Base-by-base conservation (phyloP, 192 early-diverging fungal species). In the Pilobolus umbonatus region DNA sequence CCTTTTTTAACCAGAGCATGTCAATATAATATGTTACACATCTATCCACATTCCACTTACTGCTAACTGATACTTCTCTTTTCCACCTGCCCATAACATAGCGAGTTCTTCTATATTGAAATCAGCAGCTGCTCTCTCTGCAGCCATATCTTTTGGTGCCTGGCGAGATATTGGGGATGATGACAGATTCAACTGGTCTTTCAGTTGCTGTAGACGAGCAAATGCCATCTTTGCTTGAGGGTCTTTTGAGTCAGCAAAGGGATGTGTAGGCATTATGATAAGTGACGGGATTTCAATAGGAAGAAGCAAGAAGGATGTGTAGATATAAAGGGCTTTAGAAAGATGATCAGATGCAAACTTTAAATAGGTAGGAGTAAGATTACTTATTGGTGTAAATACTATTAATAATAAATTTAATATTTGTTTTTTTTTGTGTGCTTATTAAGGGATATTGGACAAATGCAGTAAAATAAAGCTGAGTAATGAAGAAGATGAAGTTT, bases 91-190 rank as follows among this genome's bases (percentile, higher is more conserved):
- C 35, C 71, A 74, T 35, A 77, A 74, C 24, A 66, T 54, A 31
- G 67, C 67, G 71, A 83, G 74, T 25, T 67, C 66, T 54, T 74
- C 62, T 44, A 81, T 68, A 57, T 79, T 67, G 59, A 83, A 83
- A 3, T 64, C 65, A 9, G 81, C 75, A 31, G 73, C 71, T 34
- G 77, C 77, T 24, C 81, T 65, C 58, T 83, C 81, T 10, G 59
- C 55, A 25, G 77, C 70, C 26, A 80, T 73, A 65, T 81, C 79
- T n/a, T 67, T 55, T 39, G 62, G 62, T 11, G 62, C 62, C 24
- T 57, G 62, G 31, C 44, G 42, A 26, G 62, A 64, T 55, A 64
- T 64, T 5, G 34, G 36, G 14, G 62, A 64, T 14, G 62, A 22
- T 25, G 45, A 29, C 35, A 64, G 50, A 30, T 64, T 64, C 5